phyloP scores from a whole-genome alignment of 2,329 filamentous ascomycete genomes.

The Cladophialophora chaetospira region DNA sequence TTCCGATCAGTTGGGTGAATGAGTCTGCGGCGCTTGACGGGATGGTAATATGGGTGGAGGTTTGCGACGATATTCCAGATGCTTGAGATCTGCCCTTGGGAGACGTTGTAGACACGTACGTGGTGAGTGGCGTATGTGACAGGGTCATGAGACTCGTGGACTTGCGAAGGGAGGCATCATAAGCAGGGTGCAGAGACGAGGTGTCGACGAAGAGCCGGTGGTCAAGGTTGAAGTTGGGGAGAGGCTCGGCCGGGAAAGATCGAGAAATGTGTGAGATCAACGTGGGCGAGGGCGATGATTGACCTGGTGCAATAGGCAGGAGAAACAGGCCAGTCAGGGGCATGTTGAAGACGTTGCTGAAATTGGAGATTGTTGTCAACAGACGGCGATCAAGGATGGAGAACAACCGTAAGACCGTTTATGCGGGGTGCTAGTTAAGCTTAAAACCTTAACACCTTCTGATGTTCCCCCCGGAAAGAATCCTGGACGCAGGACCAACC shows the following conservation, averaged over 20 bases:
- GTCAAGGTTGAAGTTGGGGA: slow-evolving; percentile 29
- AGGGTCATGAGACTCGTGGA: slow-evolving; percentile 30
- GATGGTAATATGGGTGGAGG: slow-evolving; percentile 26
- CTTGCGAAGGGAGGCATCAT: slow-evolving; percentile 22
- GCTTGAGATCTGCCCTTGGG: slow-evolving; percentile 16
- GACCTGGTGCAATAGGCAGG: slow-evolving; percentile 20
- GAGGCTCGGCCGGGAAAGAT: slow-evolving; percentile 27
- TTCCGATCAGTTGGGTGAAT: slow-evolving; percentile 30
- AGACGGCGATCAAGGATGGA: too few species aligned
- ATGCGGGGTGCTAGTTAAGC: too few species aligned
- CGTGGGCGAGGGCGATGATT: slow-evolving; percentile 22
- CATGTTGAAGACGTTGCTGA: slow-evolving; percentile 2
- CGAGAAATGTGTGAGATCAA: slow-evolving; percentile 32
- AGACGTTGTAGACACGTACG: slow-evolving; percentile 26
- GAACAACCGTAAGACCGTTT: too few species aligned
- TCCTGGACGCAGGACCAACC: too few species aligned
- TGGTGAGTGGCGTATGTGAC: slow-evolving; percentile 24
- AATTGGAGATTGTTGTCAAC: not conserved
- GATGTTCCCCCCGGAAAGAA: too few species aligned
- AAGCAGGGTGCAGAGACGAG: slow-evolving; percentile 30
- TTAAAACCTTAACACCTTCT: too few species aligned
- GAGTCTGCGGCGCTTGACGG: slow-evolving; percentile 24
- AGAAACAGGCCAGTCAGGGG: slow-evolving; percentile 28
- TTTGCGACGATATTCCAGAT: not conserved
- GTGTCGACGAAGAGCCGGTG: slow-evolving; percentile 33